phyloP scores from a whole-genome alignment of 768 basidiomycete genomes.

The Lactarius hatsudake region DNA sequence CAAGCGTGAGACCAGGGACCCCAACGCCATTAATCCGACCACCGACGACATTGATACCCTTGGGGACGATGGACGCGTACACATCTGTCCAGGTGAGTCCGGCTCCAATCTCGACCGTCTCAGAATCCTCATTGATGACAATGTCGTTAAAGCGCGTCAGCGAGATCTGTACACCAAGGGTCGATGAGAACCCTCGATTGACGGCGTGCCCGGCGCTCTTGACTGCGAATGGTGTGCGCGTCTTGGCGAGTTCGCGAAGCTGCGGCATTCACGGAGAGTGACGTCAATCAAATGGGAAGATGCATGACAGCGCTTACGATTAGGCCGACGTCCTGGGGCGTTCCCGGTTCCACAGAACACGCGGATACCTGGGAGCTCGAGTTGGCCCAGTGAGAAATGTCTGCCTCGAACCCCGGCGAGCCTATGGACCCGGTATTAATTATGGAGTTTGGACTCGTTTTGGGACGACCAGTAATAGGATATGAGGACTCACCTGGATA shows the following conservation, averaged over 20 bases:
- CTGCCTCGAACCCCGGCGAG: slow-evolving; percentile 3
- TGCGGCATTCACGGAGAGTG: background rate
- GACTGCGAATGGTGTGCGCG: slow-evolving; percentile 18
- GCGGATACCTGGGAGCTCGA: slow-evolving; percentile 23
- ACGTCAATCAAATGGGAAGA: background rate
- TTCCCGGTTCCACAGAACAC: slow-evolving; percentile 27
- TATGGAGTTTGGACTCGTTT: too few relatives aligned
- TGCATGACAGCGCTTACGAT: slow-evolving; percentile 7
- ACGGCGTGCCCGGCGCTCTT: slow-evolving; percentile 32
- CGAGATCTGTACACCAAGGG: slow-evolving; percentile 31
- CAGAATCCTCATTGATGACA: slow-evolving; percentile 10
- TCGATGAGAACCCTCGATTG: slow-evolving; percentile 32
- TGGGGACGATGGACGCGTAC: slow-evolving; percentile 27
- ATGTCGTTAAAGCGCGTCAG: slow-evolving; percentile 28
- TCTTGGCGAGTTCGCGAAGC: slow-evolving; percentile 5
- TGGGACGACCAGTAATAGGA: background rate
- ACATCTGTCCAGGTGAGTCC: slow-evolving; percentile 33
- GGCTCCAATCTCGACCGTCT: slow-evolving; percentile 27
- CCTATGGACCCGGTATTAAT: background rate
- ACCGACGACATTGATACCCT: slow-evolving; percentile 29
- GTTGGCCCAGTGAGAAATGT: slow-evolving; percentile 23
- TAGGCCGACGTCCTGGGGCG: slow-evolving; percentile 19
- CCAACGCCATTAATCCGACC: slow-evolving; percentile 30
- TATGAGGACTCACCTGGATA: background rate
- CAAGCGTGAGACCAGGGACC: slow-evolving; percentile 29